Conservation (phyloP, 2,329 filamentous ascomycete genomes). For the Diaporthe citriasiana region DNA sequence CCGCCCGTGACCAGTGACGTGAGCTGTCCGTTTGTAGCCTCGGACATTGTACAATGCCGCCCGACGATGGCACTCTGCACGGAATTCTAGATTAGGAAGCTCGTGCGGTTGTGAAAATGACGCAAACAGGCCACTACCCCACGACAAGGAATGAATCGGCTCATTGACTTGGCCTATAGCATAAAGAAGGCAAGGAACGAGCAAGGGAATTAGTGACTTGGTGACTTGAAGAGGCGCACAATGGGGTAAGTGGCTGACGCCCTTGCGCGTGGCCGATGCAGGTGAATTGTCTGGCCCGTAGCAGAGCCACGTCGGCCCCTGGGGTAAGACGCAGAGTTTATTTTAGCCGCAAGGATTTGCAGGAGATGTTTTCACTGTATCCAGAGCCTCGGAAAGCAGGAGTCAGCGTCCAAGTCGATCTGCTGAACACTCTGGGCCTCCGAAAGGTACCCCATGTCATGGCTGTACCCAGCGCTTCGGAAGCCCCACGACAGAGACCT, state of each 20-base stretch:
- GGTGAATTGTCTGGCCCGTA: constrained; percentile 14
- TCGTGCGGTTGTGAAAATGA: constrained; percentile 25
- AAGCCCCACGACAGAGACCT: not conserved
- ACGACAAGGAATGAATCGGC: constrained; percentile 25
- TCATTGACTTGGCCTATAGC: constrained; percentile 26
- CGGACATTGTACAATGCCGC: constrained; percentile 21
- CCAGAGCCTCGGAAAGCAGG: constrained; percentile 20
- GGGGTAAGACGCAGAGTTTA: constrained; percentile 17
- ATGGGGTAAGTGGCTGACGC: constrained; percentile 23
- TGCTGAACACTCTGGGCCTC: not conserved
- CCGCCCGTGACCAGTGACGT: constrained; percentile 5
- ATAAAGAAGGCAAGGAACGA: constrained; percentile 5
- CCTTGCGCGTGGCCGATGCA: constrained; percentile 22
- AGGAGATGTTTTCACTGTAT: not conserved
- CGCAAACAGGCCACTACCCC: constrained; percentile 31
- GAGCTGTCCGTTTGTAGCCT: constrained; percentile 7
- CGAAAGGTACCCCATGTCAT: not conserved
- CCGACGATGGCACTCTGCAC: constrained; percentile 32
- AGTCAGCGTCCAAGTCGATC: not conserved
- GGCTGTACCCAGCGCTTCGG: not conserved
- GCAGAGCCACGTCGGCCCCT: constrained; percentile 3
- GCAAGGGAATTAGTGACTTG: constrained; percentile 12
- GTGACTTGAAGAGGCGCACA: constrained; percentile 11
- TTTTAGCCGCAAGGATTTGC: constrained; percentile 33
- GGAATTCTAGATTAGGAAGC: constrained; percentile 28